Evolutionary conservation across 345 rosid genomes (phyloP), one percentile per base, ranked within the genome.

Genomic region (Ceriops zippeliana): DNA sequence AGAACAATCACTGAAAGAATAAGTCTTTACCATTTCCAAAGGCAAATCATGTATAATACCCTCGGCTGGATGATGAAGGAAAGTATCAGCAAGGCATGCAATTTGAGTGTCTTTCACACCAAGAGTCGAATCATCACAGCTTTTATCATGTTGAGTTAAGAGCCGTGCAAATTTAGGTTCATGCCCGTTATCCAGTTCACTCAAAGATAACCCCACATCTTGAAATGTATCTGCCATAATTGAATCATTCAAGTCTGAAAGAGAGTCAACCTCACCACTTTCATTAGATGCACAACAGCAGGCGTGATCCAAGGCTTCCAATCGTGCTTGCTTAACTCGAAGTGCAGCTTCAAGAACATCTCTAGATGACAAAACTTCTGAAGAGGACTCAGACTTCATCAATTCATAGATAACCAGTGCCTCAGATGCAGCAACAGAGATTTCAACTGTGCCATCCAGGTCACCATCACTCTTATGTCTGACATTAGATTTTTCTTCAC

Each of bases 361-460:
- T 76, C 58, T 69, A 31, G 66, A 67, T 6, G 82, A 65, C 19
- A 87, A 71, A 61, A 59, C 61, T 72, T 74, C 73, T 32, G 80
- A 70, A 71, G 59, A 57, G 65, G 82, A 65, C 28, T 66, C 87
- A 68, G 64, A 61, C 60, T 69, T 77, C 70, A 80, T 78, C 52
- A 85, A 53, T 70, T 85, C 87, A 76, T 86, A 76, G 58, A 88
- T 88, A 65, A 73, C 83, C 60, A 88, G 58, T 35, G 89, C 88
- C 81, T 88, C 93, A 19, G 89, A 88, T 58, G 93, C 93, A 38
- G 90, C 87, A 72, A 88, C 75, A 21, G 86, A 86, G 49, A 84
- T 80, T 68, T 86, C 90, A 57, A 88, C 76, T 9, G 84, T 85
- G 52, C 75, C 80, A 77, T 63, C 54, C 27, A 78, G 47, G 68